Evolutionary conservation across 2,329 filamentous ascomycete species (phyloP), one percentile per base, ranked within the genome.

Genomic region (Ascochyta pisi): DNA sequence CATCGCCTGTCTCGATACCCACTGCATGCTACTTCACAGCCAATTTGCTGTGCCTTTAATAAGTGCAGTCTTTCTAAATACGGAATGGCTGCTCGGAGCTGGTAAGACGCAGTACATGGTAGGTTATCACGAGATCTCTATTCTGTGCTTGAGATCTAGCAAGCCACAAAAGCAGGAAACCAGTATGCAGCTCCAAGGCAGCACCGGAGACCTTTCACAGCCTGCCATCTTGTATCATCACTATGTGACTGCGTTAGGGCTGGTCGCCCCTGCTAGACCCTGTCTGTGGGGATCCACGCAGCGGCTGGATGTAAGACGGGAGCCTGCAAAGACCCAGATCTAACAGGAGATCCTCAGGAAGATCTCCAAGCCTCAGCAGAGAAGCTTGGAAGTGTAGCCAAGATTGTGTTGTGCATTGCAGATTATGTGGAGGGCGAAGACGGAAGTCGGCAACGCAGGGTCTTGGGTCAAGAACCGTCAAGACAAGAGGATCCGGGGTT

Each of bases 371-470:
- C 3, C 23, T 49, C 16, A 42, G 44, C 4, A 24, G 3, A n/a
- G 44, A 57, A 49, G 54, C 49, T 57, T 57, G 29, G 15, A 13
- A 31, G 22, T 2, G 31, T 12, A 50, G 49, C 49, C 54, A 57
- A 57, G 44, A 15, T 39, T 19, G 16, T 34, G 44, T 29, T 48
- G 45, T 29, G 48, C 50, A 44, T 47, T 54, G 29, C 19, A 34
- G 34, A 46, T 10, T 42, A 41, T 19, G 49, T 55, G 50, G 46
- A 58, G 27, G 33, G 50, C 45, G 35, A 60, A 51, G 57, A 62
- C 50, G 57, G 58, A 58, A 58, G 55, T 57, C 58, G 57, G 60
- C 58, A 61, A 13, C 33, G 31, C 26, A 48, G 24, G 15, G 57
- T 49, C 57, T 63, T 56, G 57, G 54, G 23, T 45, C 46, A 45